Percentiles rank a stretch among this genome's conserved stretches.
These are phyloP conservation scores for Neurospora sp. DNA, from an alignment of 495 filamentous ascomycete species.

Conservation along the genomic window DNA sequence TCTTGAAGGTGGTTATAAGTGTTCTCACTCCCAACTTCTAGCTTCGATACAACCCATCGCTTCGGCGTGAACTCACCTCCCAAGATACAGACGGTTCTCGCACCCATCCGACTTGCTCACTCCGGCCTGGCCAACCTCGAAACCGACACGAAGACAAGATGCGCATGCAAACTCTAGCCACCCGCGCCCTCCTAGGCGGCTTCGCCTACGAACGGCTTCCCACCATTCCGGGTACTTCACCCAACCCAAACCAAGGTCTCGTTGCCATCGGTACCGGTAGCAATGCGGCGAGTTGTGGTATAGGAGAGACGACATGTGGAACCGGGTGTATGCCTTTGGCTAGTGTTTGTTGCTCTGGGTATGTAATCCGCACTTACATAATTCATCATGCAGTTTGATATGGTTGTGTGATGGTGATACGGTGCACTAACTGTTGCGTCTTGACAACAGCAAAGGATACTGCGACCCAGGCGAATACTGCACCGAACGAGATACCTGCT, in stretches of 20 bases:
- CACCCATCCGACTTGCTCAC: not conserved
- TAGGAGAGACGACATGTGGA: not conserved
- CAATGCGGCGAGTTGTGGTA: not conserved
- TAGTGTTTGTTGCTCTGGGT: not conserved
- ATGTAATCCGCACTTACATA: too few species aligned
- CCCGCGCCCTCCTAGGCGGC: not conserved
- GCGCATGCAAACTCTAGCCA: not conserved
- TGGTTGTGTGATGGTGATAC: too few species aligned
- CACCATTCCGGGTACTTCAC: not conserved
- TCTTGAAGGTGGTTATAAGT: not conserved
- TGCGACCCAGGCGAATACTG: slow-evolving; percentile 16
- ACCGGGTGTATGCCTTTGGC: not conserved
- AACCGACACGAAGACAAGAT: too few species aligned
- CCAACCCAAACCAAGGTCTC: not conserved
- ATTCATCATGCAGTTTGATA: too few species aligned
- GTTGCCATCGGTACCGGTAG: not conserved
- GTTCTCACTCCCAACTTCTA: not conserved
- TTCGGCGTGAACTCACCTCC: not conserved
- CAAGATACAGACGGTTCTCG: not conserved
- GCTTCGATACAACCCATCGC: not conserved
- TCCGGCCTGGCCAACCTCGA: too few species aligned
- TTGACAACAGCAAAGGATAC: slow-evolving; percentile 3
- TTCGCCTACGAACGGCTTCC: not conserved
- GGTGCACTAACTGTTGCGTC: too few species aligned
- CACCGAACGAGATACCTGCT: slow-evolving; percentile 9